Conservation (phyloP, 441 rosid species). For the Francoa sonchifolia region DNA sequence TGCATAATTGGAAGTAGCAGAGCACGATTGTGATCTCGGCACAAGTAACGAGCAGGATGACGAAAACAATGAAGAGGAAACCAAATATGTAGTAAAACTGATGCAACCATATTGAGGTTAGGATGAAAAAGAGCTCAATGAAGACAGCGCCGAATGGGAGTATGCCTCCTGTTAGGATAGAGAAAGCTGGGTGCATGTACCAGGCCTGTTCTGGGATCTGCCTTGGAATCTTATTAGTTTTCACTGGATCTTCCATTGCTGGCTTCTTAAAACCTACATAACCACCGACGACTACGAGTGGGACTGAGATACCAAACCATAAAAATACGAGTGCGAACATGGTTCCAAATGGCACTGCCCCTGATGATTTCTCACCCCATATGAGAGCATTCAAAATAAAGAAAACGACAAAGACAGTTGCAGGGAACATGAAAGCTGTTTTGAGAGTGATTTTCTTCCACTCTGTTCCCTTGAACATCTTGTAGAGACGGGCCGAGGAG, state of each 20-base stretch:
- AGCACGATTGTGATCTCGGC: constrained; percentile 87
- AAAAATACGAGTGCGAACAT: constrained; percentile 70
- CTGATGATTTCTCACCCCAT: constrained; percentile 90
- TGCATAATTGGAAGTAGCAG: constrained; percentile 88
- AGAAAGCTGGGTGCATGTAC: constrained; percentile 81
- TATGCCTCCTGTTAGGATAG: constrained; percentile 78
- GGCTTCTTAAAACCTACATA: constrained; percentile 70
- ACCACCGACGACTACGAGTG: constrained; percentile 66
- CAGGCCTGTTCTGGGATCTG: constrained; percentile 73
- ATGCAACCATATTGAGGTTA: constrained; percentile 81
- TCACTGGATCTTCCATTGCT: constrained; percentile 60
- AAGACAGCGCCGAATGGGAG: constrained; percentile 89
- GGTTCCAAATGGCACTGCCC: constrained; percentile 89
- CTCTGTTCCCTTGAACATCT: constrained; percentile 68
- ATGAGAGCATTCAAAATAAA: constrained; percentile 73
- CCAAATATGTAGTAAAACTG: constrained; percentile 96
- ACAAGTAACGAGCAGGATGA: constrained; percentile 68
- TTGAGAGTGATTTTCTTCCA: constrained; percentile 76
- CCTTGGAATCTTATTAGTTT: constrained; percentile 80
- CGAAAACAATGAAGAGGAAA: constrained; percentile 74
- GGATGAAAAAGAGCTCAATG: constrained; percentile 82
- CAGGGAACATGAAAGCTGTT: constrained; percentile 77
- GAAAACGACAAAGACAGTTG: constrained; percentile 46
- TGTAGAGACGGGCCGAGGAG: constrained; percentile 62
- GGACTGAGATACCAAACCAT: constrained; percentile 97